Base-by-base conservation (phyloP, 805 yeast species). In the Wickerhamomyces chambardii region DNA sequence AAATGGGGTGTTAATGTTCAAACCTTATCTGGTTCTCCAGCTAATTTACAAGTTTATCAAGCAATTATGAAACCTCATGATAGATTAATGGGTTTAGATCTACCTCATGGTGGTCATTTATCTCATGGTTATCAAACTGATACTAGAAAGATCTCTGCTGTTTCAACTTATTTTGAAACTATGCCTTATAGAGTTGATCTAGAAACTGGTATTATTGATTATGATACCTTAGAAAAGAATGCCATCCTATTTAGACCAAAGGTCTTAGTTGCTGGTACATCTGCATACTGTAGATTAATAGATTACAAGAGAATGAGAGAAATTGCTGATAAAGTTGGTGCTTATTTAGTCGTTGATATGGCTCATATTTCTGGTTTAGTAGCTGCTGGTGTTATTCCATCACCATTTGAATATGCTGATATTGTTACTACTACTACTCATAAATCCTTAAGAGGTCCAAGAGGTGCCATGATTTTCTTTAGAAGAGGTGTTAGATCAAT, bases 401-500 rank as follows among this genome's bases (percentile, higher is more conserved):
- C 95, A 38, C 98, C 98, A 46, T 92, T 92, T 69, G 94, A 87
- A 65, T 86, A 83, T 63, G 90, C 97, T 40, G 98, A 92, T 58
- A 81, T 92, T 49, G 98, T 92, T 57, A 92, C 98, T 47, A 92
- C 98, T 52, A 90, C 98, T 40, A 90, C 98, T 41, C 98, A 92
- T 75, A 92, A 92, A 70, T 89, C 97, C 28, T 75, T 92, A 56
- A 84, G 98, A 71, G 98, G 98, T 42, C 98, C 98, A 61, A 85
- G 98, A 72, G 98, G 98, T 64, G 97, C 98, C 39, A 90, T 92
- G 96, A 92, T 92, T 62, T 92, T 92, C 74, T 92, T 83, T 78
- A 85, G 97, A 73, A 83, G 82, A 63, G 98, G 98, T 52, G 77
- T 89, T 41, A 79, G 95, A 73, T 78, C 82, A 40, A 76, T 78